Evolutionary conservation across 805 yeast genomes (phyloP), one percentile per base, ranked within the genome.

Genomic region (Cyberlindnera sargentensis): DNA sequence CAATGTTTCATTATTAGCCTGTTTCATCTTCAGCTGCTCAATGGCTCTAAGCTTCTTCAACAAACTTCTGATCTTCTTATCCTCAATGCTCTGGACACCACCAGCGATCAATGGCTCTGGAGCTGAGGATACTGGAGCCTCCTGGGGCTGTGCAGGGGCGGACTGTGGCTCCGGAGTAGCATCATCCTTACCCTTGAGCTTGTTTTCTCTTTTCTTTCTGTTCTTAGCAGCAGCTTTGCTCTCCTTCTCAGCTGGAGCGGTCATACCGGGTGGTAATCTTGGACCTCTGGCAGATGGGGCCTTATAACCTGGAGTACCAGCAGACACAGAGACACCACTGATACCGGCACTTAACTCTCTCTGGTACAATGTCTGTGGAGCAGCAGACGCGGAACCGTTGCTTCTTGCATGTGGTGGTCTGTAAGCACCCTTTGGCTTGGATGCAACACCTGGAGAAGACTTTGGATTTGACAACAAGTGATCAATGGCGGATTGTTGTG

Each of bases 1-100:
- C 53, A 93, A 75, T 48, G 80, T 72, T 50, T 89, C 96, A 40
- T 91, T 95, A 44, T 69, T 71, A 7, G 83, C 84, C 66, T 86
- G 89, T 62, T 91, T 86, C 71, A 77, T 76, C 65, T 90, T 90
- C 57, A 93, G 75, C 42, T 80, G 80, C 64, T 90, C 95, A 55
- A 93, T 93, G n/a, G 99, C 97, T 59, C 98, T 77, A 50, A 91
- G 75, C 67, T 93, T 93, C 70, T 93, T 93, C 65, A 90, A 74
- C 62, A 93, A 73, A 30, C 93, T 80, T 62, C 99, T 78, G 50
- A 88, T 82, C 66, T 90, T 89, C 73, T 90, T 93, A 56, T 91
- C 98, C 65, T 91, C 97, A 34, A 86, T 72, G 8, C 86, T 77
- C 32, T 70, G 71, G 25, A 78, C 78, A 36, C 84, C 86, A 26